Evolutionary conservation across 1,284 basidiomycete species (phyloP).

Genomic region (Xanthoconium separans): DNA sequence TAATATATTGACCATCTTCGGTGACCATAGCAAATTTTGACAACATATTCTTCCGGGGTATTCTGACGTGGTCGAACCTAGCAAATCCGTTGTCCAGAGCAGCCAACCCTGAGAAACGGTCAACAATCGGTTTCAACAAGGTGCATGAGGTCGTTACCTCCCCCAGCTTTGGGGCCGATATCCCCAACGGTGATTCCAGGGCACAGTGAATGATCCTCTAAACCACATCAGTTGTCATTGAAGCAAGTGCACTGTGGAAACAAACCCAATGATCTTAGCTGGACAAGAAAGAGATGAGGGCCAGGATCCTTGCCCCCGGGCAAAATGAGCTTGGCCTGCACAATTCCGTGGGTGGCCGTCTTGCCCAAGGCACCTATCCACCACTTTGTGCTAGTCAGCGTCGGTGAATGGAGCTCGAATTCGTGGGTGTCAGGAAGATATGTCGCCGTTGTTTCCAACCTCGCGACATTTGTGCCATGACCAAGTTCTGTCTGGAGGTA

Average conservation of each 20-base stretch:
- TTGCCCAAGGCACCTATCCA: slow-evolving; percentile 77
- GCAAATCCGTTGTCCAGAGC: slow-evolving; percentile 73
- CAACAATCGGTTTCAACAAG: neutral
- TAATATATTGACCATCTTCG: slow-evolving; percentile 63
- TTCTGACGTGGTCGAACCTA: slow-evolving; percentile 67
- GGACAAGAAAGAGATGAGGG: slow-evolving; percentile 77
- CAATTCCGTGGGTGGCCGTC: slow-evolving; percentile 75
- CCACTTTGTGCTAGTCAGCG: slow-evolving; percentile 79
- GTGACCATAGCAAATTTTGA: slow-evolving; percentile 74
- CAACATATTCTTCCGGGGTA: slow-evolving; percentile 76
- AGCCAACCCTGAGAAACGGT: slow-evolving; percentile 43
- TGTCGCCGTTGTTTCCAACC: slow-evolving; percentile 77
- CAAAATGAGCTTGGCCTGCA: slow-evolving; percentile 75
- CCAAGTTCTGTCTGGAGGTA: slow-evolving; percentile 77
- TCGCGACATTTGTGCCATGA: slow-evolving; percentile 72
- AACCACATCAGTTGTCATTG: slow-evolving; percentile 4
- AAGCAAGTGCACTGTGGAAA: neutral
- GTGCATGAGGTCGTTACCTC: slow-evolving; percentile 38
- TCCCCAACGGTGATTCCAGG: slow-evolving; percentile 75
- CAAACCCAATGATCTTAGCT: slow-evolving; percentile 59
- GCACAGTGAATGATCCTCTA: slow-evolving; percentile 59
- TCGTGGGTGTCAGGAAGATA: slow-evolving; percentile 66
- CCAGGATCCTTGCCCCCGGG: slow-evolving; percentile 64
- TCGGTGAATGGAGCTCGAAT: slow-evolving; percentile 78
- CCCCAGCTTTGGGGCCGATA: slow-evolving; percentile 42